phyloP scores from a whole-genome alignment of 1,139 yeast genomes.

The Pneumocystis murina region DNA sequence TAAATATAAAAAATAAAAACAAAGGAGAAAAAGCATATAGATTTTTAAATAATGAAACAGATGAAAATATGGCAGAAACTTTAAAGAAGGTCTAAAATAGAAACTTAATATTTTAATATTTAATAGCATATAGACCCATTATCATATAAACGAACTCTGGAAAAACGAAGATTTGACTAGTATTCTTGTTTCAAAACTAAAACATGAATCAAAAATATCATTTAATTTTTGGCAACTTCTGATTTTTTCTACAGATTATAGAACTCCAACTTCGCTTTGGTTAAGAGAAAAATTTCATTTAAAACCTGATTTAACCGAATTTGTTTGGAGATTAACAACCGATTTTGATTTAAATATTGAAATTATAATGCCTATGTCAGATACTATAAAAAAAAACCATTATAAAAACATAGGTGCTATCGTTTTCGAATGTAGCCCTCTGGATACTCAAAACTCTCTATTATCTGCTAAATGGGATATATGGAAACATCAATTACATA shows the following conservation, averaged over 20 bases:
- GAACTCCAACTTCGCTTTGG: not conserved
- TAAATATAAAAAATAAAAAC: not conserved
- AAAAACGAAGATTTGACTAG: not conserved
- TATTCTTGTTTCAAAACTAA: not conserved
- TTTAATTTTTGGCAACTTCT: not conserved
- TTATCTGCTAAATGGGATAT: not conserved
- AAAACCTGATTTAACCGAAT: not conserved
- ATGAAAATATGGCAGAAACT: not conserved
- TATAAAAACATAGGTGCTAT: not conserved
- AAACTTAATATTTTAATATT: not conserved
- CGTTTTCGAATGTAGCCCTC: not conserved
- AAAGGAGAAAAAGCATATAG: not conserved
- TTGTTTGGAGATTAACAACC: not conserved
- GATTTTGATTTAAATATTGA: not conserved
- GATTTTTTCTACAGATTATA: not conserved
- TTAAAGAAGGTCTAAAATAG: not conserved
- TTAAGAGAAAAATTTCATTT: not conserved
- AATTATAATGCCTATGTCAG: not conserved
- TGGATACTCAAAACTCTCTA: not conserved
- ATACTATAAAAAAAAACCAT: not conserved
- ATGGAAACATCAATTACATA: slow-evolving; percentile 1
- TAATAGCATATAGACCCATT: not conserved
- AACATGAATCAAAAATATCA: not conserved
- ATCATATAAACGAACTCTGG: not conserved
- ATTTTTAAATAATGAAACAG: not conserved